These are phyloP conservation scores for Metroxylon sagu DNA, from an alignment of 176 grass and related monocot genomes.

Conservation along the genomic window DNA sequence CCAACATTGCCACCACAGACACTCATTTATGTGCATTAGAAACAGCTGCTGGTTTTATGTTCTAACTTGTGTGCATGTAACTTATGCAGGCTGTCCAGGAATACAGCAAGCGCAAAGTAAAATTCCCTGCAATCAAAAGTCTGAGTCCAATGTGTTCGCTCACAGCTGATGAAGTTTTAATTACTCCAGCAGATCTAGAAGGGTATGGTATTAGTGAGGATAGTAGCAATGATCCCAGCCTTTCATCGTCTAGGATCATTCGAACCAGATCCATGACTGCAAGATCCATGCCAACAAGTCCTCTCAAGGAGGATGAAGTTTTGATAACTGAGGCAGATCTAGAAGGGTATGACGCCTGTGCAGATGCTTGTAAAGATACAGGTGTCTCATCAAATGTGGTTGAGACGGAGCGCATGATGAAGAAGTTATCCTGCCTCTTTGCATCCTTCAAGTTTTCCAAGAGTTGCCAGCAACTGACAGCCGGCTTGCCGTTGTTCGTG, in stretches of 20 bases:
- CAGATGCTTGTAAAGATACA: conserved; percentile 18
- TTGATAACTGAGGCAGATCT: conserved; percentile 77
- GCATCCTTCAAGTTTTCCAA: conserved; percentile 43
- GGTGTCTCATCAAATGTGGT: conserved; percentile 18
- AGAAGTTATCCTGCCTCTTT: conserved; percentile 69
- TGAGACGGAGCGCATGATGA: conserved; percentile 44
- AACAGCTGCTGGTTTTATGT: too few relatives aligned
- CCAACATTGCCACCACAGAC: too few relatives aligned
- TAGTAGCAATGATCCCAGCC: conserved; percentile 34
- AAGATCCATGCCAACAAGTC: conserved; percentile 15
- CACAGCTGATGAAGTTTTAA: conserved; percentile 16
- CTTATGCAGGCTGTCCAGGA: conserved; percentile 56
- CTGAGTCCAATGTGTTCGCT: conserved; percentile 8
- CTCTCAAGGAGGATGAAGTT: conserved; percentile 34
- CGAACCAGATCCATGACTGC: conserved; percentile 4
- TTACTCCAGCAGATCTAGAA: conserved; percentile 11
- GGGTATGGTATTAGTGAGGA: conserved; percentile 26
- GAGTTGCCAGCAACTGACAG: conserved; percentile 34
- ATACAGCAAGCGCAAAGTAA: conserved; percentile 36
- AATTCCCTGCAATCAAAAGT: conserved; percentile 28
- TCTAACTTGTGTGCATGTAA: too few relatives aligned
- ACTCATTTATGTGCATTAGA: too few relatives aligned
- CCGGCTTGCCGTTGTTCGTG: conserved; percentile 40
- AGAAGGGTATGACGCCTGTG: conserved; percentile 58
- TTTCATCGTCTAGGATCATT: conserved; percentile 42